Base-by-base conservation (phyloP, 192 early-diverging fungal genomes). In the Lobosporangium transversale region DNA sequence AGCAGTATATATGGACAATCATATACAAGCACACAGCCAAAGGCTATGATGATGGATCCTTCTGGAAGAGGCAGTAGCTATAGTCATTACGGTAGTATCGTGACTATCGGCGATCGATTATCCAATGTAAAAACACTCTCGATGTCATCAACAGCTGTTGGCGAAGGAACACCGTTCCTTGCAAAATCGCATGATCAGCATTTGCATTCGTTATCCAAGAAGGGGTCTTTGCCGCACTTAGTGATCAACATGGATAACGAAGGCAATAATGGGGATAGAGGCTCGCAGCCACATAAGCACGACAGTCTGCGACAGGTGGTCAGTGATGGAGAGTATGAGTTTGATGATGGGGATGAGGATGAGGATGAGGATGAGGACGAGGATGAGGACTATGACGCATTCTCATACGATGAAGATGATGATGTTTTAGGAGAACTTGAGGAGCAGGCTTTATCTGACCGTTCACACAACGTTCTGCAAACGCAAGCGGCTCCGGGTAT, bases 271-370 rank as follows among this genome's bases (percentile, higher is more conserved):
- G 5, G 47, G 7, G 42, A 32, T 58, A 44, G 18, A 11, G 8
- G 24, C 12, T 23, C 18, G 23, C 66, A 58, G 30, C 29, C 43
- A 11, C 29, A 30, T 8, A 52, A 32, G 23, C 70, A 66, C 27
- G 63, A 66, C 51, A 75, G 63, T 27, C 58, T 67, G 58, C 73
- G 73, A 5, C 73, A 76, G 40, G 73, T 76, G 24, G 73, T 76
- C 37, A 76, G 73, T 36, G 73, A 76, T 67, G 73, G 73, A 24
- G 73, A 76, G 29, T 76, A 76, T 51, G 64, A 66, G 17, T 14
- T 62, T 14, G 57, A 61, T 17, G 56, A 65, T 20, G 62, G 65
- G 8, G 60, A 58, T 45, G 62, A 73, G 14, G 47, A 63, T 31
- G 69, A 71, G 10, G 57, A 61, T 20, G 56, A 65, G 15, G 62